Evolutionary conservation across 805 yeast genomes (phyloP).

Genomic region (Candida tallmaniae): DNA sequence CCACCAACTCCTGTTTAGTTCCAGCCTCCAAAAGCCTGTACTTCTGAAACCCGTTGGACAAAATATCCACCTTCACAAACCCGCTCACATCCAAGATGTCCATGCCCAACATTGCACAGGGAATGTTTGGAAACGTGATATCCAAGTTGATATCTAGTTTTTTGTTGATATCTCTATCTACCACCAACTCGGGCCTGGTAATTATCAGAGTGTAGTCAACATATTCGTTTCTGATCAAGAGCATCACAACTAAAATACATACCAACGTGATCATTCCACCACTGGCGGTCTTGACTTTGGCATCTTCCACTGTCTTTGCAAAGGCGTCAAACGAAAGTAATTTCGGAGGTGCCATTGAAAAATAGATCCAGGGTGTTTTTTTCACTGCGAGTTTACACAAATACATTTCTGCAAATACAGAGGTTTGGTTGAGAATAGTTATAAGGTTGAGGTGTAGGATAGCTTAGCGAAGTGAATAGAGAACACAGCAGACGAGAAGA

Average conservation of each 20-base stretch:
- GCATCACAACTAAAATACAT: slow-evolving; percentile 56
- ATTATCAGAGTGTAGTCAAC: slow-evolving; percentile 62
- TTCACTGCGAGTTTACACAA: too few species aligned
- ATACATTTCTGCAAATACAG: too few species aligned
- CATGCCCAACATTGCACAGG: slow-evolving; percentile 76
- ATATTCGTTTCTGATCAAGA: slow-evolving; percentile 73
- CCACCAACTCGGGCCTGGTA: slow-evolving; percentile 78
- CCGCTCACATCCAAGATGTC: slow-evolving; percentile 91
- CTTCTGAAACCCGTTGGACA: slow-evolving; percentile 67
- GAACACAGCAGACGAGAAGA: too few species aligned
- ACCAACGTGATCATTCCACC: slow-evolving; percentile 86
- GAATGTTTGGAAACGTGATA: slow-evolving; percentile 75
- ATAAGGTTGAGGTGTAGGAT: too few species aligned
- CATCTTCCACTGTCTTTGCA: slow-evolving; percentile 91
- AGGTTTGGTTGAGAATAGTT: too few species aligned
- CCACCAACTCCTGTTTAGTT: slow-evolving; percentile 24
- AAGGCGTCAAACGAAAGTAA: slow-evolving; percentile 79
- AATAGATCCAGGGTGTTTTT: too few species aligned
- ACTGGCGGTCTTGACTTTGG: slow-evolving; percentile 77
- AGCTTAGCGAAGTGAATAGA: too few species aligned
- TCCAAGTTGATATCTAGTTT: slow-evolving; percentile 78
- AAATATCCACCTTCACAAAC: slow-evolving; percentile 70
- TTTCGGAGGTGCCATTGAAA: slow-evolving; percentile 27
- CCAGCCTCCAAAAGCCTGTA: slow-evolving; percentile 60
- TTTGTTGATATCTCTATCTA: slow-evolving; percentile 75